Evolutionary conservation across 2,329 filamentous ascomycete genomes (phyloP).

Genomic region (Ophiostoma ips): DNA sequence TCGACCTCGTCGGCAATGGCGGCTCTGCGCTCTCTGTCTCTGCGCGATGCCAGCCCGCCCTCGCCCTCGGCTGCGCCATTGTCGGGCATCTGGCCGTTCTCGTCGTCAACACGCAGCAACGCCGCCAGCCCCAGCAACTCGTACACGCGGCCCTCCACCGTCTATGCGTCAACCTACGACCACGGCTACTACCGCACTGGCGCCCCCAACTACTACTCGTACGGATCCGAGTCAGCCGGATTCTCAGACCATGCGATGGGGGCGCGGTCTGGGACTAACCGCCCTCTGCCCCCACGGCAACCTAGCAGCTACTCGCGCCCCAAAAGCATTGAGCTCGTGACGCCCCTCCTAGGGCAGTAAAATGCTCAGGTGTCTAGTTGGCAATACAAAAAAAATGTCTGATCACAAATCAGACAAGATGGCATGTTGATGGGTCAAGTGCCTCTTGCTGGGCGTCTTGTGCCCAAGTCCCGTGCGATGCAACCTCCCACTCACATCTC

Average conservation of each 20-base stretch:
- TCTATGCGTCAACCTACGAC: constrained; percentile 41
- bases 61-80: constrained; percentile 29
- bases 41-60: constrained; percentile 40
- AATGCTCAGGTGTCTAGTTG: neutral
- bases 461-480: neutral
- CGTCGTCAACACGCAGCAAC: constrained; percentile 27
- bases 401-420: neutral
- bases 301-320: constrained; percentile 34
- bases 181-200: constrained; percentile 25
- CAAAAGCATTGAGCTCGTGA: constrained; percentile 50
- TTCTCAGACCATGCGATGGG: constrained; percentile 12
- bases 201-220: constrained; percentile 27
- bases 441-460: too few relatives aligned
- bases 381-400: neutral
- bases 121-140: constrained; percentile 34
- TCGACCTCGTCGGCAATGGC: constrained; percentile 36
- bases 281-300: constrained; percentile 42
- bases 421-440: neutral
- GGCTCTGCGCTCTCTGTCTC: constrained; percentile 39
- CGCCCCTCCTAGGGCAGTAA: constrained; percentile 40
- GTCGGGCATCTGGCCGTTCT: constrained; percentile 39
- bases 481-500: neutral
- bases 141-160: constrained; percentile 29
- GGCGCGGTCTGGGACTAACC: constrained; percentile 24
- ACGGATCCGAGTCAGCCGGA: constrained; percentile 16